phyloP scores from a whole-genome alignment of 164 flowering plant species.

The Litsea cubeba region DNA sequence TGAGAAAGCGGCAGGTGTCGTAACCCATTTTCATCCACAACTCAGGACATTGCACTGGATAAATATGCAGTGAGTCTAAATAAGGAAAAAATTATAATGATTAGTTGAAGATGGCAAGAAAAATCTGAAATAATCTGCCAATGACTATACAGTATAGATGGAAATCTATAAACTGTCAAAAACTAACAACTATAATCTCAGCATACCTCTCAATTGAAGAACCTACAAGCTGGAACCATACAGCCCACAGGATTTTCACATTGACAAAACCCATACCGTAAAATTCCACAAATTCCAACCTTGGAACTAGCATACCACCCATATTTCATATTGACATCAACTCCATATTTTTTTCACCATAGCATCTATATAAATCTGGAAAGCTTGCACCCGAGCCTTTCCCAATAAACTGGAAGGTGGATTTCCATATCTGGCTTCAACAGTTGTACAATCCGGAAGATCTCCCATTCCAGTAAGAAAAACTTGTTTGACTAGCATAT shows the following conservation, averaged over 20 bases:
- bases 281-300: constrained; percentile 29
- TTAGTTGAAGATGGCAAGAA: not conserved
- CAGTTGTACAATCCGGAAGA: constrained; percentile 6
- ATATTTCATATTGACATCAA: constrained; percentile 31
- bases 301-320: constrained; percentile 57
- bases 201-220: constrained; percentile 32
- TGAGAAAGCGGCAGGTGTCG: constrained; percentile 66
- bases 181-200: not conserved
- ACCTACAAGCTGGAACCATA: constrained; percentile 35
- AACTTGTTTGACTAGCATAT: constrained; percentile 9
- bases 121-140: not conserved
- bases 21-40: constrained; percentile 45
- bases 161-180: not conserved
- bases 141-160: not conserved
- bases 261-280: constrained; percentile 49
- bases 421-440: constrained; percentile 30
- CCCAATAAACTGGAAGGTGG: constrained; percentile 11
- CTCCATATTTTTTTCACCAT: constrained; percentile 29
- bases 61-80: not conserved
- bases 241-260: constrained; percentile 8
- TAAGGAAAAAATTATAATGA: not conserved
- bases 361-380: constrained; percentile 32
- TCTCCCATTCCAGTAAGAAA: constrained; percentile 25
- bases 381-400: constrained; percentile 30
- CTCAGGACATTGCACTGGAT: constrained; percentile 32